A percentile compares a stretch with the other conserved stretches of the same genome.
These are phyloP conservation scores for Erythrophleum ivorense DNA, from an alignment of 331 rosid genomes.

Conservation along the genomic window DNA sequence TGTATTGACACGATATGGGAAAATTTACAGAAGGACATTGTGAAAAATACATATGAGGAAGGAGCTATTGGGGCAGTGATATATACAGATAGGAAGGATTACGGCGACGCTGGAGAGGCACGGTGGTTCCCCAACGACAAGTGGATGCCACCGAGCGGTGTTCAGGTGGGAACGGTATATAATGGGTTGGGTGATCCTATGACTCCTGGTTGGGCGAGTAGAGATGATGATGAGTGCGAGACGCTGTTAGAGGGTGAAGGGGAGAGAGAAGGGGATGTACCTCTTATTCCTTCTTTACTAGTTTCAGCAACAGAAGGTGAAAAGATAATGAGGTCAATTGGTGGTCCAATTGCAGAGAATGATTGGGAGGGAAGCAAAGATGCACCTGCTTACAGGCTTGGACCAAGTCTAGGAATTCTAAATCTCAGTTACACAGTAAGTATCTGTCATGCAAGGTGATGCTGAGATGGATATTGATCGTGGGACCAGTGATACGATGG, in stretches of 20 bases:
- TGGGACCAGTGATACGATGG: too few species aligned
- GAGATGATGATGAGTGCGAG: conserved; percentile 53
- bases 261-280: conserved; percentile 55
- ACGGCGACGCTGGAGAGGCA: conserved; percentile 53
- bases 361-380: conserved; percentile 84
- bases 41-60: conserved; percentile 51
- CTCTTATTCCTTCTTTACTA: conserved; percentile 72
- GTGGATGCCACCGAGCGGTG: conserved; percentile 88
- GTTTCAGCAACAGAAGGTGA: conserved; percentile 69
- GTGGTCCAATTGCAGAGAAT: conserved; percentile 63
- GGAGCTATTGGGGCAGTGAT: conserved; percentile 73
- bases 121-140: conserved; percentile 64
- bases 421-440: conserved; percentile 64
- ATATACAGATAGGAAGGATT: conserved; percentile 73
- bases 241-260: conserved; percentile 56
- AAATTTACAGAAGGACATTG: conserved; percentile 73
- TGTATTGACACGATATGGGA: conserved; percentile 62
- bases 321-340: conserved; percentile 58
- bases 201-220: conserved; percentile 84
- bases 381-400: conserved; percentile 62
- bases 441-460: too few species aligned
- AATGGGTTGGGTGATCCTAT: conserved; percentile 69
- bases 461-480: too few species aligned
- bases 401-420: conserved; percentile 82
- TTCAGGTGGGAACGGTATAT: conserved; percentile 68